A percentile compares a stretch with the other conserved stretches of the same genome.
Evolutionary conservation across 306 rosid species (phyloP).

Genomic region (Coriaria nepalensis): DNA sequence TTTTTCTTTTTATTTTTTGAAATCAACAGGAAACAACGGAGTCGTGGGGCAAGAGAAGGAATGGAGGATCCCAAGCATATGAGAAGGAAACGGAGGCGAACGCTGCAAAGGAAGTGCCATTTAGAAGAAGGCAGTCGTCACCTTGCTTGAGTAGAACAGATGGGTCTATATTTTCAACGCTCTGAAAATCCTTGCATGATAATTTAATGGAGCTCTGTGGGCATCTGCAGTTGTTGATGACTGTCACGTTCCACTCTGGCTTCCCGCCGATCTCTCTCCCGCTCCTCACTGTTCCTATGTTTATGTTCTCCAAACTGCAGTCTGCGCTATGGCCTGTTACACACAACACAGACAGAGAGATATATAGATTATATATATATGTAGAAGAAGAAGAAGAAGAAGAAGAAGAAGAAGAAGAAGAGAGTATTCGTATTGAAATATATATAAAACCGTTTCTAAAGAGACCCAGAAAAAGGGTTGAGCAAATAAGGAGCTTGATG

Average conservation of each 20-base stretch:
- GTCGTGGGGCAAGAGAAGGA: conserved; percentile 19
- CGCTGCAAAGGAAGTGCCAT: conserved; percentile 18
- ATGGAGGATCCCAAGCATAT: conserved; percentile 57
- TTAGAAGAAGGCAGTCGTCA: conserved; percentile 27
- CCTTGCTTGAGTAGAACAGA: conserved; percentile 12
- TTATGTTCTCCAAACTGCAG: conserved; percentile 32
- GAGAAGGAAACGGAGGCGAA: conserved; percentile 22
- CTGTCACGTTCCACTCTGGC: conserved; percentile 49
- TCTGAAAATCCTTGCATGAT: conserved; percentile 32
- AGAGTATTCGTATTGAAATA: too few species aligned
- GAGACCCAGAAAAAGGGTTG: too few species aligned
- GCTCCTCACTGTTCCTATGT: conserved; percentile 30
- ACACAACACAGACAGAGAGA: conserved; percentile 14
- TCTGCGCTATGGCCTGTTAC: conserved; percentile 23
- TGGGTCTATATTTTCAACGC: conserved; percentile 18
- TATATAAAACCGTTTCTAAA: too few species aligned
- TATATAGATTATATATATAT: conserved; percentile 9
- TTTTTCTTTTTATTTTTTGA: too few species aligned
- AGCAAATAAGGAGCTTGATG: too few species aligned
- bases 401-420: not conserved
- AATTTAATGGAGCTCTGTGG: conserved; percentile 20
- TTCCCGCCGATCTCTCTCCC: conserved; percentile 26
- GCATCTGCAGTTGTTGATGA: conserved; percentile 38
- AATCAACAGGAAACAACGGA: conserved; percentile 19
- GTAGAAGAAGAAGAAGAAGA: not conserved